These are phyloP conservation scores for Podospora pseudoanserina DNA, from an alignment of 495 filamentous ascomycete genomes.

Conservation along the genomic window DNA sequence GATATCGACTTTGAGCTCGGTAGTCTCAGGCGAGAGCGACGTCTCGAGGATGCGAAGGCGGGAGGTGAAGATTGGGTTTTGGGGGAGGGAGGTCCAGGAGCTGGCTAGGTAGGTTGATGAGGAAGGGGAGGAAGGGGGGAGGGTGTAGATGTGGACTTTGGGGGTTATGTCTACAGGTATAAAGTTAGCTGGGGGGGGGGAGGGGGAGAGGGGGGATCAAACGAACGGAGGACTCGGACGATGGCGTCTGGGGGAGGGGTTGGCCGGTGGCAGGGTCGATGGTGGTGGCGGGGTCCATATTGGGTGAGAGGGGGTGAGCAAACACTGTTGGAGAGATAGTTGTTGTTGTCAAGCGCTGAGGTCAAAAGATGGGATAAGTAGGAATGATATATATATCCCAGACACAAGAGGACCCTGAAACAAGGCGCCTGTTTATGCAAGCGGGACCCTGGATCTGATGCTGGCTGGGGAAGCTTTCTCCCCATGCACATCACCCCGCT, in stretches of 20 bases:
- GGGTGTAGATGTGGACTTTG: conserved; percentile 73
- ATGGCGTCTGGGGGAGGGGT: conserved; percentile 62
- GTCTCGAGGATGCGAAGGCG: conserved; percentile 78
- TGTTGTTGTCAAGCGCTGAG: not conserved
- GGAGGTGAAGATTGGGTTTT: conserved; percentile 74
- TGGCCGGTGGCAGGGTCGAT: conserved; percentile 58
- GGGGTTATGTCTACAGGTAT: conserved; percentile 47
- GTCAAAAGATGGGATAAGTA: not conserved
- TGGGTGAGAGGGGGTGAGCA: not conserved
- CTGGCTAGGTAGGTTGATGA: conserved; percentile 71
- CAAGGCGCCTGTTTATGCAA: not conserved
- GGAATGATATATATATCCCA: not conserved
- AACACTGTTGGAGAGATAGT: not conserved
- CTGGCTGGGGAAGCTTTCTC: not conserved
- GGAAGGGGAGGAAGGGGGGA: conserved; percentile 59
- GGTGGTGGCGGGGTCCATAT: conserved; percentile 30
- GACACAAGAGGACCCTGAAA: conserved; percentile 3
- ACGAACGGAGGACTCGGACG: conserved; percentile 63
- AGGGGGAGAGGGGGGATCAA: not conserved
- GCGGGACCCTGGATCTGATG: not conserved
- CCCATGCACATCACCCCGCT: not conserved
- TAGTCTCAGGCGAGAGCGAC: conserved; percentile 37
- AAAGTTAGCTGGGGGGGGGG: not conserved
- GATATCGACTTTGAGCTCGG: conserved; percentile 56
- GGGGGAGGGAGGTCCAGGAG: conserved; percentile 67